A percentile compares a stretch with the other conserved stretches of the same genome.
Evolutionary conservation across 1,284 basidiomycete genomes (phyloP).

Genomic region (Cystobasidiaceae sp.): DNA sequence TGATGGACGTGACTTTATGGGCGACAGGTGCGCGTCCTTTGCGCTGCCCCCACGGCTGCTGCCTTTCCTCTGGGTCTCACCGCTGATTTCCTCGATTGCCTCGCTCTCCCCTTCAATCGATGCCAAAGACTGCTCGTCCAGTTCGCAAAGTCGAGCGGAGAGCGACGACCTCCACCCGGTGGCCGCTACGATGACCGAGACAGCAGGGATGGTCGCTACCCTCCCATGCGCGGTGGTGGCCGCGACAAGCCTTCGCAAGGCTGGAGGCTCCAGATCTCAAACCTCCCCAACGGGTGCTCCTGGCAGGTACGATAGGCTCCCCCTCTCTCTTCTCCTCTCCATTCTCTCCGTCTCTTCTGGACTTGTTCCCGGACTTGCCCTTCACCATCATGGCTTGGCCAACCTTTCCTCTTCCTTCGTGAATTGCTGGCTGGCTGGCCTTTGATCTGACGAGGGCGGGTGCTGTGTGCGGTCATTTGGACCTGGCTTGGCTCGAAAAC

Average conservation of each 20-base stretch:
- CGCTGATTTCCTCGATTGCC: too few species aligned
- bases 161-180: conserved; percentile 11
- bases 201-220: conserved; percentile 12
- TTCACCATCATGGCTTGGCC: too few species aligned
- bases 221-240: conserved; percentile 8
- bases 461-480: too few species aligned
- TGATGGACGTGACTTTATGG: conserved; percentile 82
- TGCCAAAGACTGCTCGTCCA: conserved; percentile 40
- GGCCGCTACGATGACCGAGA: conserved; percentile 26
- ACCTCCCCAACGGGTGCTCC: conserved; percentile 83
- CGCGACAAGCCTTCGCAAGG: conserved; percentile 49
- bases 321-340: neutral
- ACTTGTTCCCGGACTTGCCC: too few species aligned
- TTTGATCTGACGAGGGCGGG: neutral
- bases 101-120: neutral
- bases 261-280: conserved; percentile 73
- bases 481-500: too few species aligned
- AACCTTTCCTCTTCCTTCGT: neutral
- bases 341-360: too few species aligned
- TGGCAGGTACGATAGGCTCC: conserved; percentile 72
- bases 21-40: conserved; percentile 60
- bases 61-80: neutral
- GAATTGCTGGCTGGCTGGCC: neutral
- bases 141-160: conserved; percentile 40
- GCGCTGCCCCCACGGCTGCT: too few species aligned